These are phyloP conservation scores for Phalaenopsis equestris DNA, from an alignment of 106 monocot species.

Conservation along the genomic window DNA sequence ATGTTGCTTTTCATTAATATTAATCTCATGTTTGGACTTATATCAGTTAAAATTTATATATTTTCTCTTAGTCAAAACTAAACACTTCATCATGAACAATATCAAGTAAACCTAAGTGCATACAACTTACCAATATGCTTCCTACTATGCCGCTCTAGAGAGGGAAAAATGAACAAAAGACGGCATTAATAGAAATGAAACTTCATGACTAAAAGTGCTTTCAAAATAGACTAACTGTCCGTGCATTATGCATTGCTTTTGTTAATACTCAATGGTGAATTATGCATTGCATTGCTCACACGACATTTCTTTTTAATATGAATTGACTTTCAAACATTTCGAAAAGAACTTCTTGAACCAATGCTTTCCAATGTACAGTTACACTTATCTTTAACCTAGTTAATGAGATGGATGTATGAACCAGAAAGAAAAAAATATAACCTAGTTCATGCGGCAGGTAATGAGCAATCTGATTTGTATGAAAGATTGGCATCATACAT, in stretches of 20 bases:
- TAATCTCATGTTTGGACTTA: background rate
- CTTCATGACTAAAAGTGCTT: background rate
- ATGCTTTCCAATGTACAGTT: background rate
- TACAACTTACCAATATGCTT: background rate
- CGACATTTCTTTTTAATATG: background rate
- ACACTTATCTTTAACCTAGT: background rate
- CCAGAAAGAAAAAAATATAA: background rate
- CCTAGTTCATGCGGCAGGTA: background rate
- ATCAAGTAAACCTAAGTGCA: background rate
- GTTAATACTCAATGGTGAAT: background rate
- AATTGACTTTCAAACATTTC: background rate
- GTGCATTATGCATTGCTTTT: background rate
- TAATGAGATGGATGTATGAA: background rate
- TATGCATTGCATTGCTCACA: background rate
- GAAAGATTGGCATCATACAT: background rate
- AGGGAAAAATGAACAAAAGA: background rate
- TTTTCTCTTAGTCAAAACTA: background rate
- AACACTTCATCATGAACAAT: background rate
- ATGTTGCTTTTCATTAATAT: background rate
- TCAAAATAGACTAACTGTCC: background rate
- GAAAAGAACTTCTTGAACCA: background rate
- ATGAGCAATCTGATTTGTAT: background rate
- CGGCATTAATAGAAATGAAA: background rate
- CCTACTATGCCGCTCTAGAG: background rate
- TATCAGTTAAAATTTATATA: background rate